Percentiles rank a stretch among this genome's conserved stretches.
Conservation (phyloP, 2,329 filamentous ascomycete genomes). For the Diplodia seriata region DNA sequence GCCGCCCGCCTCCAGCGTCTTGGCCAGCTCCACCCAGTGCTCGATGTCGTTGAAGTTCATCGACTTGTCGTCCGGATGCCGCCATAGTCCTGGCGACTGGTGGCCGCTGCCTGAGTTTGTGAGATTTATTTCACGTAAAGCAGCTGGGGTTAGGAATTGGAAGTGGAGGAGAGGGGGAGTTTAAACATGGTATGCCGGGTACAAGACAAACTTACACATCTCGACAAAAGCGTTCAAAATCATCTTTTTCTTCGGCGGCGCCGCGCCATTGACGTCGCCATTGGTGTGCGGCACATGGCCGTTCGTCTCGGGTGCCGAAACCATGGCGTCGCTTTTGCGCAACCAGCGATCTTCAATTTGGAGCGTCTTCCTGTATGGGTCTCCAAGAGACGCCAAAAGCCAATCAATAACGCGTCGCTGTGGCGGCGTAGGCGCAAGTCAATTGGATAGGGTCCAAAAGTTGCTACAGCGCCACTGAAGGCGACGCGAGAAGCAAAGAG, state of each 20-base stretch:
- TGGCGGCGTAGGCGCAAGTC: background rate
- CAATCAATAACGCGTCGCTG: background rate
- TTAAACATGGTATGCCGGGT: background rate
- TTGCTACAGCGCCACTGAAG: background rate
- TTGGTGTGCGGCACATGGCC: constrained; percentile 15
- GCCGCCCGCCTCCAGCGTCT: constrained; percentile 48
- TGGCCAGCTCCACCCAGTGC: constrained; percentile 49
- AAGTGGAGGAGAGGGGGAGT: background rate
- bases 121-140: background rate
- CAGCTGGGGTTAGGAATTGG: background rate
- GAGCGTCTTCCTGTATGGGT: background rate
- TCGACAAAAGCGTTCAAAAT: constrained; percentile 55
- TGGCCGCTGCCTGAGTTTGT: constrained; percentile 31
- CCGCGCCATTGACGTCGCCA: constrained; percentile 24
- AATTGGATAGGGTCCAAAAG: background rate
- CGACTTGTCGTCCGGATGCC: constrained; percentile 61
- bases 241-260: constrained; percentile 44
- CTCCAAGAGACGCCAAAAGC: background rate
- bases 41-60: constrained; percentile 58
- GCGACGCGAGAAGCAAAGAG: background rate
- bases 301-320: constrained; percentile 19
- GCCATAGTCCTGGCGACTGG: constrained; percentile 64
- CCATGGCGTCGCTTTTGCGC: background rate
- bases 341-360: background rate
- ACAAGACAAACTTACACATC: constrained; percentile 34